A percentile compares a stretch with the other conserved stretches of the same genome.
Evolutionary conservation across 2,329 filamentous ascomycete species (phyloP).

Genomic region (Aspergillus sp.): DNA sequence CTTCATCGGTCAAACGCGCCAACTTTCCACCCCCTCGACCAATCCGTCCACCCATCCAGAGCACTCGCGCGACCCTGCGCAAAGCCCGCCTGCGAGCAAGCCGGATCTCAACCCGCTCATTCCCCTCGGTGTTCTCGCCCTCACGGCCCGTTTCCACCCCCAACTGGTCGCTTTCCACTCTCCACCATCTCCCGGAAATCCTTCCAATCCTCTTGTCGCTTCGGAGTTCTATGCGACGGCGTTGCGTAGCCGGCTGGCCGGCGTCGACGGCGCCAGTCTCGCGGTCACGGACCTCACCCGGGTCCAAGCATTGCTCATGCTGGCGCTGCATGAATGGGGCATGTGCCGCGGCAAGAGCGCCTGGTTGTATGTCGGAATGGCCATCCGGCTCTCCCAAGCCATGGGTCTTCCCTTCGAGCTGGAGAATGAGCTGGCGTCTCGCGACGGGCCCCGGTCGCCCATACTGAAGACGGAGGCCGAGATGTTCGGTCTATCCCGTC

Average conservation of each 20-base stretch:
- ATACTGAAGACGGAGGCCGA: slow-evolving; percentile 40
- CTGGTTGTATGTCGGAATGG: slow-evolving; percentile 53
- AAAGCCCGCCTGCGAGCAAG: slow-evolving; percentile 29
- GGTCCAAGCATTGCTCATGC: slow-evolving; percentile 57
- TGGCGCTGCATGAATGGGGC: slow-evolving; percentile 60
- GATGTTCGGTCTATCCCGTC: slow-evolving; percentile 39
- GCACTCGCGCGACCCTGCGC: slow-evolving; percentile 28
- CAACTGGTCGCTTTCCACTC: slow-evolving; percentile 52
- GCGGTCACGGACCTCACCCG: slow-evolving; percentile 51
- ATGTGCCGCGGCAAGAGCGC: slow-evolving; percentile 56
- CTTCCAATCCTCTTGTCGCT: slow-evolving; percentile 52
- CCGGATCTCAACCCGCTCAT: slow-evolving; percentile 49
- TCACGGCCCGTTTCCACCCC: slow-evolving; percentile 59
- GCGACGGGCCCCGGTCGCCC: slow-evolving; percentile 44
- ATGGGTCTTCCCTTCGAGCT: slow-evolving; percentile 50
- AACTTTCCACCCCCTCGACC: slow-evolving; percentile 30
- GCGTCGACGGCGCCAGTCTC: slow-evolving; percentile 44
- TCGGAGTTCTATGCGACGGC: slow-evolving; percentile 59
- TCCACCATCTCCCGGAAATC: slow-evolving; percentile 43
- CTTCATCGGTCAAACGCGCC: slow-evolving; percentile 53
- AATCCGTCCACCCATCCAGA: slow-evolving; percentile 19
- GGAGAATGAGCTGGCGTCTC: slow-evolving; percentile 50
- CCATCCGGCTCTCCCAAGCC: slow-evolving; percentile 47
- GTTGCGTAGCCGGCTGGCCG: slow-evolving; percentile 50
- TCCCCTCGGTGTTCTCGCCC: slow-evolving; percentile 57